Base-by-base conservation (phyloP, 192 early-diverging fungal species). In the Oehlia diaphana region DNA sequence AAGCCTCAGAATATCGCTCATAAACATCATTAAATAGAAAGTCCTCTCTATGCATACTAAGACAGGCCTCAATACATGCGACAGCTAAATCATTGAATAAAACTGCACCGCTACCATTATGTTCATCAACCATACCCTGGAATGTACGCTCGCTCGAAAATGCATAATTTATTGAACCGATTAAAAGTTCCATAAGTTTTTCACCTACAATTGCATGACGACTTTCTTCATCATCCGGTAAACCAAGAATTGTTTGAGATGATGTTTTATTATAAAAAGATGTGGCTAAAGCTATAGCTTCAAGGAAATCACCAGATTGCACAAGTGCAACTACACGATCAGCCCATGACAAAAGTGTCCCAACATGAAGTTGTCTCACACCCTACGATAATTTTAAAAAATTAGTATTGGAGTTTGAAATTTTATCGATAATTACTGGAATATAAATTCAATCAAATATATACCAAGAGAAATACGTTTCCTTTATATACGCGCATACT, bases 251-350 rank as follows among this genome's bases (percentile, higher is more conserved):
- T 19, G 88, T 88, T 58, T 91, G 88, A 13, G 85, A 85, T 6
- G 87, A 86, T 50, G 85, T 88, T 35, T 88, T 88, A 72, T 83
- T 86, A 68, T 91, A 91, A 68, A 91, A 91, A 5, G 82, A 71
- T 28, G 90, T 91, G 5, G 90, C 88, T 47, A 91, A 76, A 10
- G 85, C 80, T 74, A 91, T 91, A 10, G 83, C 87, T 50, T 91
- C 87, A 19, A 91, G 70, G 66, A 91, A 91, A 53, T 89, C 86
- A 19, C 88, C 90, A 33, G 88, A 88, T 49, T 86, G 82, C 2
- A 91, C 86, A 50, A 89, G 72, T 0, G 88, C 90, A 33, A 89
- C 50, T 44, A 91, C 87, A 10, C 90, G 83, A 73, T 91, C 90
- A 13, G 84, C 85, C 90, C 90, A 91, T 23, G 88, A 87, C 37